Evolutionary conservation across 345 rosid genomes (phyloP), one percentile per base, ranked within the genome.

Genomic region (Geranium rotundifolium): DNA sequence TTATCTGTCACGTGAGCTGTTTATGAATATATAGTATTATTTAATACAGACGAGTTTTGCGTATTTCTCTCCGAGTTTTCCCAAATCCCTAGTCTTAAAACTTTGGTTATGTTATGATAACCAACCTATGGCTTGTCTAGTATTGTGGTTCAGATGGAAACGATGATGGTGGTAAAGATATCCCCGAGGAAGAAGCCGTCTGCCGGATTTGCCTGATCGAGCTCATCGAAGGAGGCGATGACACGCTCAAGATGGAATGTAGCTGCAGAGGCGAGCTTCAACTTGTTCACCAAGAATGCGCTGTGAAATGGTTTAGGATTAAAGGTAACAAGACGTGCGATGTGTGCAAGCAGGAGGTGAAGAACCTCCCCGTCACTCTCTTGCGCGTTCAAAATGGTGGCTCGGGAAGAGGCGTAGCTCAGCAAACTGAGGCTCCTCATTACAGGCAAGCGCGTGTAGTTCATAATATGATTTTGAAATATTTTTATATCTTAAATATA

Each of bases 241-340:
- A 90, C 31, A 84, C 96, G 19, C 85, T 93, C 56, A 93, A 90
- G 80, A 90, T 93, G 97, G 99, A 90, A 76, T 90, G 99, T 71
- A 80, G 95, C 81, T 93, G 99, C 83, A 93, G 76, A 76, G 99
- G 97, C 5, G 97, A 84, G 67, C 75, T 93, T 65, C 95, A 95
- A 19, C 83, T 93, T 15, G 96, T 96, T 18, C 99, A 93, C 73
- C 80, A 85, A 79, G 90, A 86, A 63, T 93, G 97, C 72, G 85
- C 91, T 39, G 71, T 93, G 63, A 93, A 93, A 82, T 93, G 97
- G 99, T 93, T 93, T 75, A 90, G 87, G 78, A 86, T 93, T 50
- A 90, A 93, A 86, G 99, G 99, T 62, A 93, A 93, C 82, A 72
- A 84, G 75, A 93, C 79, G 34, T 93, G 99, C 63, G 99, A 93